Base-by-base conservation (phyloP, 1,284 basidiomycete species). In the Vanrija pseudolonga region DNA sequence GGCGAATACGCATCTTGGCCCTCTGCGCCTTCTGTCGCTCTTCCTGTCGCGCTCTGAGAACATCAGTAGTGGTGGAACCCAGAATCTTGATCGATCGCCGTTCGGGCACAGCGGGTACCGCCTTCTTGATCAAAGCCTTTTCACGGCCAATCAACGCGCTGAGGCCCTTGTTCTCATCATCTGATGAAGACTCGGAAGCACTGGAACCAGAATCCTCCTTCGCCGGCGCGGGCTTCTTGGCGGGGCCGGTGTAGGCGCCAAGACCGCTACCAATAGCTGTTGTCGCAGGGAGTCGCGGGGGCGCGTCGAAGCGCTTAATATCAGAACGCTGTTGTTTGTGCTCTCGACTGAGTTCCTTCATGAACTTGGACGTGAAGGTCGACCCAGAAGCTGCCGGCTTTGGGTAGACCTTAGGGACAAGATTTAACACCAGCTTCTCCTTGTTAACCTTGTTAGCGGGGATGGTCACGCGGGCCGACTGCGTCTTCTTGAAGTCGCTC, bases 81-180 rank as follows among this genome's bases (percentile, higher is more conserved):
- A 91, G 69, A 42, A 86, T 78, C 75, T 86, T 87, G 63, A 91
- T 82, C 64, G 85, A 83, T 36, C 89, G 82, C 24, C 83, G 83
- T 63, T 84, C 83, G 6, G 9, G 73, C 67, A 22, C 50, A 6
- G 32, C 32, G 1, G 32, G 32, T 32, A 12, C 32, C 12, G 32
- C 32, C 80, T 57, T 77, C 56, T 80, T 81, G 12, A 53, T 54
- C 49, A 45, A n/a, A 59, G 59, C 20, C 63, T 67, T 41, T 67
- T 64, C 24, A 57, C 60, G 1, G 83, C 83, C 82, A 3, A 81
- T 80, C 46, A 94, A 80, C 1, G 81, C 79, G 0, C 80, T 83
- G 53, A 91, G 72, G 9, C 83, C 85, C 2, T 71, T 66, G 3
- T 68, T 69, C 8, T 80, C 81, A 12, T 84, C 85, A 37, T 83